Percentiles rank a stretch among this genome's conserved stretches.
Evolutionary conservation across 2,329 filamentous ascomycete species (phyloP).

Genomic region (Sporothrix pseudoabietina): DNA sequence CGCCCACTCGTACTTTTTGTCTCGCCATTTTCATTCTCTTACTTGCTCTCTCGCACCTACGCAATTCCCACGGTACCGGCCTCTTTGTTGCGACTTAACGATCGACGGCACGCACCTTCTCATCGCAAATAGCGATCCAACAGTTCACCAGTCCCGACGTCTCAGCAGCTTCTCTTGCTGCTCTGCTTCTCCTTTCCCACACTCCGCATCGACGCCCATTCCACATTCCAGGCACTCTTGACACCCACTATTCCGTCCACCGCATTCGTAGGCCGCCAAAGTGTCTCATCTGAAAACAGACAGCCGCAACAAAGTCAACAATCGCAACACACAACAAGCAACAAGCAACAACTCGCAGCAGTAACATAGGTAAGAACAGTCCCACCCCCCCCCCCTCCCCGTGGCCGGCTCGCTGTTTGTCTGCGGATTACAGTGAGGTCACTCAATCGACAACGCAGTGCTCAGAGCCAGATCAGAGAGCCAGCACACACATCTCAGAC

Average conservation of each 20-base stretch:
- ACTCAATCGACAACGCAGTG: not conserved
- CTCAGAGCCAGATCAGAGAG: not conserved
- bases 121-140: conserved; percentile 10
- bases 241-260: not conserved
- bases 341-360: not conserved
- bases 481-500: conserved; percentile 13
- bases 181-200: not conserved
- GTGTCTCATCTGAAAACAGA: conserved; percentile 21
- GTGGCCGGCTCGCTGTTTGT: not conserved
- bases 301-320: conserved; percentile 4
- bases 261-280: conserved; percentile 15
- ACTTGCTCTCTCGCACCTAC: not conserved
- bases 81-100: conserved; percentile 19
- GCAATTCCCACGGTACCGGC: not conserved
- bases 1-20: conserved; percentile 1
- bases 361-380: conserved; percentile 6
- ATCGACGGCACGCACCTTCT: conserved; percentile 7
- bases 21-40: not conserved
- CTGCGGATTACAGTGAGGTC: not conserved
- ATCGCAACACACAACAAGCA: not conserved
- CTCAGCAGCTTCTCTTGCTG: not conserved
- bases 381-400: too few species aligned
- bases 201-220: conserved; percentile 12
- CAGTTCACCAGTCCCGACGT: conserved; percentile 16
- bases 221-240: conserved; percentile 13